Conservation (phyloP, 164 flowering plant species). For the Buxus sempervirens region DNA sequence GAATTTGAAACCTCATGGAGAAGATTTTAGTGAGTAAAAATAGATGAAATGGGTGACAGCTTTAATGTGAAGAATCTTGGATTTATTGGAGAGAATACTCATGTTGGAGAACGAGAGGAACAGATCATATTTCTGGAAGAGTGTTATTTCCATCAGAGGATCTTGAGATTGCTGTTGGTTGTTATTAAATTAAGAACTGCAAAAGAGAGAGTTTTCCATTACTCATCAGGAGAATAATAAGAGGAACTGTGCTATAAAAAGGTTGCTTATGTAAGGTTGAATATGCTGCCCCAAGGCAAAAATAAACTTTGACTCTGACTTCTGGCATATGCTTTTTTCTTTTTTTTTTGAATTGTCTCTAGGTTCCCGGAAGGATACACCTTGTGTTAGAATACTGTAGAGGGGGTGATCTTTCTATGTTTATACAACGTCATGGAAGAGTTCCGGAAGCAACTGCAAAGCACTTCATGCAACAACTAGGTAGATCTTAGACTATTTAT, state of each 20-base stretch:
- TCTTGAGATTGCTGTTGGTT: not conserved
- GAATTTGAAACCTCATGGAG: too few species aligned
- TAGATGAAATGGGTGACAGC: not conserved
- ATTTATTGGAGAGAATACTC: not conserved
- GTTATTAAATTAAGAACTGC: not conserved
- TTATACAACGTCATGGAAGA: constrained; percentile 69
- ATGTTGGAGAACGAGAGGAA: too few species aligned
- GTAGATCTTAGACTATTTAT: constrained; percentile 31
- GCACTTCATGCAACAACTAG: constrained; percentile 92
- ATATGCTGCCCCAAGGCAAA: not conserved
- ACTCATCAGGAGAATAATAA: not conserved
- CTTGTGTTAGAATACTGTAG: constrained; percentile 88
- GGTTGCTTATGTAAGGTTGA: not conserved
- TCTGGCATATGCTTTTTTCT: too few species aligned
- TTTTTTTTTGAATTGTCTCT: constrained; percentile 5
- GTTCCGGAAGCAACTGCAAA: constrained; percentile 84
- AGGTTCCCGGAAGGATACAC: constrained; percentile 85
- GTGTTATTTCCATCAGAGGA: not conserved
- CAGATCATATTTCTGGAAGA: too few species aligned
- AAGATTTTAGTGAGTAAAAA: too few species aligned
- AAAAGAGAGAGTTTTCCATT: not conserved
- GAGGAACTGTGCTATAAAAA: too few species aligned
- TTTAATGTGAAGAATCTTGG: not conserved
- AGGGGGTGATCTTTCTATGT: constrained; percentile 95
- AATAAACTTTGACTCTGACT: too few species aligned